phyloP scores from a whole-genome alignment of 2,329 filamentous ascomycete species.

The Paecilomyces sp. region DNA sequence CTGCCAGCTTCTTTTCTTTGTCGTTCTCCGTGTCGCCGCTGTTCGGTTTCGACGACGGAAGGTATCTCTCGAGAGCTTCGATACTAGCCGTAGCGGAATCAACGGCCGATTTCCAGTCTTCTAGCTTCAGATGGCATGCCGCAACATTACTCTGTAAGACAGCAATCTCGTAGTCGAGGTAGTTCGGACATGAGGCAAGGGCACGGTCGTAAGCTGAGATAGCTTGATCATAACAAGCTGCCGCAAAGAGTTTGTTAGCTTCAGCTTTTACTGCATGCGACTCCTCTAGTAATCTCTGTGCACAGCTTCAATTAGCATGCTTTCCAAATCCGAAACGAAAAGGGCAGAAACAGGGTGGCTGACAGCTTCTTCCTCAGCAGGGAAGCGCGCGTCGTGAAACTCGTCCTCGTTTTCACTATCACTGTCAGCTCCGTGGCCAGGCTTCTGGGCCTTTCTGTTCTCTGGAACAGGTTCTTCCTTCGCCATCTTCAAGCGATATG shows the following conservation, averaged over 20 bases:
- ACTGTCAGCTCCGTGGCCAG: slow-evolving; percentile 11
- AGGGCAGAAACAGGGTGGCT: slow-evolving; percentile 10
- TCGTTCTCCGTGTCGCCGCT: slow-evolving; percentile 32
- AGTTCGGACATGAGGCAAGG: slow-evolving; percentile 68
- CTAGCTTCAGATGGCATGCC: slow-evolving; percentile 77
- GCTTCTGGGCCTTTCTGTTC: background rate
- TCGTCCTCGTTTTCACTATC: slow-evolving; percentile 32
- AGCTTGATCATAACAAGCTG: slow-evolving; percentile 65
- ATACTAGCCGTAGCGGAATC: slow-evolving; percentile 66
- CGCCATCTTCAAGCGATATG: background rate
- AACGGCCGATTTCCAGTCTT: slow-evolving; percentile 78
- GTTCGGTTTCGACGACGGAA: slow-evolving; percentile 34
- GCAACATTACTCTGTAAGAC: slow-evolving; percentile 84
- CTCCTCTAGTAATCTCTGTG: slow-evolving; percentile 59
- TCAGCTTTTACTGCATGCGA: slow-evolving; percentile 65
- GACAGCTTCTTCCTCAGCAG: slow-evolving; percentile 42
- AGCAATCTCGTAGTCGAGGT: slow-evolving; percentile 80
- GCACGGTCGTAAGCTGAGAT: slow-evolving; percentile 79
- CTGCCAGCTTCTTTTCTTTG: slow-evolving; percentile 13
- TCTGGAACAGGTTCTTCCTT: background rate
- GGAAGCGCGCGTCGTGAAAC: slow-evolving; percentile 38
- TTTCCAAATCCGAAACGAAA: slow-evolving; percentile 1
- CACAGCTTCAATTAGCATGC: background rate
- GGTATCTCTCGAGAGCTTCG: slow-evolving; percentile 54
- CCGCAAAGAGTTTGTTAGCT: slow-evolving; percentile 73